Base-by-base conservation (phyloP, 2,329 filamentous ascomycete genomes). In the Verruconis gallopava region DNA sequence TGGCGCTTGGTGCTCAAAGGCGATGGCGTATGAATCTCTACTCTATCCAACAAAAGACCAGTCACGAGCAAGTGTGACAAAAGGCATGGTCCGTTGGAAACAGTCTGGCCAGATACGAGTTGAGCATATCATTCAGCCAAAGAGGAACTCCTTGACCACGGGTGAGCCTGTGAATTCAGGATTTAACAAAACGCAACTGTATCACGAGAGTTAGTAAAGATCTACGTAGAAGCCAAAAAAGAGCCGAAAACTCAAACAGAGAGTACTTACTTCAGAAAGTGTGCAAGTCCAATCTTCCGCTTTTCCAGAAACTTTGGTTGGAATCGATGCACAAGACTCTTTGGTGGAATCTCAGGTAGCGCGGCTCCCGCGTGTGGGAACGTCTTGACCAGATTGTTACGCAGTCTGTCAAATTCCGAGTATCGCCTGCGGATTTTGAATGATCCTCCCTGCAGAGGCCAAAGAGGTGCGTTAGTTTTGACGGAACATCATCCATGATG, bases 151-250 rank as follows among this genome's bases (percentile, higher is more conserved):
- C 57, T 91, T 93, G 34, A 94, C 69, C 2, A 94, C 77, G 0
- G 86, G 84, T n/a, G 85, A 91, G 9, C 83, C 82, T 22, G 86
- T 84, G 56, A 95, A 95, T 59, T 95, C 86, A 0, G 89, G 89
- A 59, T 95, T 95, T 21, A 95, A 65, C 49, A 96, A 64, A 47
- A 95, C 79, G 63, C 88, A 95, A 57, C 85, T 93, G 55, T 43
- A 45, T 49, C 47, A 55, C 44, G 14, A 13, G 13, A 20, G 18
- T 21, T 33, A 56, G 51, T 37, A 25, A 41, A 20, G 12, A 40
- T 35, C 33, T 14, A 17, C 17, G 32, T 36, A 21, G 14, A 18
- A 33, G 37, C 28, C 21, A 37, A 5, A 18, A 25, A 19, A 17
- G 44, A 34, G 13, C 18, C 43, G 9, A 30, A 30, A 9, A 30